Evolutionary conservation across 768 basidiomycete species (phyloP).

Genomic region (Amanita muscaria): DNA sequence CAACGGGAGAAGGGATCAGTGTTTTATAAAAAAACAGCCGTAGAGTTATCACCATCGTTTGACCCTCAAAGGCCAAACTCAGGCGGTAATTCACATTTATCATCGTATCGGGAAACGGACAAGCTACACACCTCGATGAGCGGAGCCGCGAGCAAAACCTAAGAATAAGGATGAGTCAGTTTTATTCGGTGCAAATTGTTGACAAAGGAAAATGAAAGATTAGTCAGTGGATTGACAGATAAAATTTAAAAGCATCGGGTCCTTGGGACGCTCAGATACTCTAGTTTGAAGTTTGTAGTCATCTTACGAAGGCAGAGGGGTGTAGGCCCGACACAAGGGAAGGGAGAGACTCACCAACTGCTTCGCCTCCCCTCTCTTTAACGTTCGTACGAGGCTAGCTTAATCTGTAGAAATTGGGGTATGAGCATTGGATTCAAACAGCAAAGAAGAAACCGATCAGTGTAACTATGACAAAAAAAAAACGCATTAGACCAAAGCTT

Average conservation of each 20-base stretch:
- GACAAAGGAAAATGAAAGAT: no score
- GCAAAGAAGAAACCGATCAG: conserved; percentile 48
- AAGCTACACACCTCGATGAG: conserved; percentile 27
- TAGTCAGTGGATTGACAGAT: conserved; percentile 53
- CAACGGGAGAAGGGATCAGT: not conserved
- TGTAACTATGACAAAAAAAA: conserved; percentile 85
- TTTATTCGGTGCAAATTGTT: no score
- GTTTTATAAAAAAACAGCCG: conserved; percentile 57
- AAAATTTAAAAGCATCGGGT: conserved; percentile 64
- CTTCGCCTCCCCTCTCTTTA: not conserved
- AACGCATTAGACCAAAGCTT: conserved; percentile 45
- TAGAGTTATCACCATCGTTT: conserved; percentile 63
- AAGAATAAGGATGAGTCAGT: no score
- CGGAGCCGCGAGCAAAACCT: not conserved
- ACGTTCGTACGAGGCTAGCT: no score
- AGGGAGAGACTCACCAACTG: no score
- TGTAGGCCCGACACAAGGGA: conserved; percentile 1
- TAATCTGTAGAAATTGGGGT: not conserved
- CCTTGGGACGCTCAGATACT: conserved; percentile 70
- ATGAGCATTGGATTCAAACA: no score
- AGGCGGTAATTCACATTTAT: conserved; percentile 86
- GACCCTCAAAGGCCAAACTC: conserved; percentile 32
- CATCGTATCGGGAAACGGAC: conserved; percentile 21
- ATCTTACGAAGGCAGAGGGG: conserved; percentile 31
- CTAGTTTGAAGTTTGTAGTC: conserved; percentile 80